These are phyloP conservation scores for Scedosporium aurantiacum DNA, from an alignment of 2,329 filamentous ascomycete species.

Conservation along the genomic window DNA sequence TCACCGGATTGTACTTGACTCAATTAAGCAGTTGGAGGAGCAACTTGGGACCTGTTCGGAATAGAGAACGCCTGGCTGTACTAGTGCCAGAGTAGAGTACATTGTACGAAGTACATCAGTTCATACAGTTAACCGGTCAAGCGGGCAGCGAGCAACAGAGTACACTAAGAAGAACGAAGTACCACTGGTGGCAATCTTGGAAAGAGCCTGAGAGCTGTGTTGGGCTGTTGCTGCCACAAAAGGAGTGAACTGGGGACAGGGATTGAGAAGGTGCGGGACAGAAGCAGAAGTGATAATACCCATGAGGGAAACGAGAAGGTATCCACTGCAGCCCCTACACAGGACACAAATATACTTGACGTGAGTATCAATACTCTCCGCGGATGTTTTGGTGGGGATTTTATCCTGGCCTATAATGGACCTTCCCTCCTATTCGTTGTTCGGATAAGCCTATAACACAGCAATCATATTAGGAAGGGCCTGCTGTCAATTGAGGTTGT, in stretches of 20 bases:
- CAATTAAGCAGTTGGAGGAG: not conserved
- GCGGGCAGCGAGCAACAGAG: too few relatives aligned
- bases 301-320: not conserved
- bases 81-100: too few relatives aligned
- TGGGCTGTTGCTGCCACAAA: not conserved
- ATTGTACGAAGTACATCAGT: too few relatives aligned
- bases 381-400: not conserved
- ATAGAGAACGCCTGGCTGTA: too few relatives aligned
- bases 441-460: not conserved
- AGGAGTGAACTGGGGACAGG: not conserved
- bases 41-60: not conserved
- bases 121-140: too few relatives aligned
- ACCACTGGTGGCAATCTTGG: too few relatives aligned
- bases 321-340: not conserved
- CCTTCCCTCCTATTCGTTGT: not conserved
- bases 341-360: too few relatives aligned
- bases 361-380: too few relatives aligned
- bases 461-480: not conserved
- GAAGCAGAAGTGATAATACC: not conserved
- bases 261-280: not conserved
- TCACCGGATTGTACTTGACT: not conserved
- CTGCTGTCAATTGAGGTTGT: not conserved
- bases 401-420: not conserved
- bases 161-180: too few relatives aligned
- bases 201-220: not conserved